Conservation (phyloP, 2,329 filamentous ascomycete species). For the Sclerotiophoma versabilis region DNA sequence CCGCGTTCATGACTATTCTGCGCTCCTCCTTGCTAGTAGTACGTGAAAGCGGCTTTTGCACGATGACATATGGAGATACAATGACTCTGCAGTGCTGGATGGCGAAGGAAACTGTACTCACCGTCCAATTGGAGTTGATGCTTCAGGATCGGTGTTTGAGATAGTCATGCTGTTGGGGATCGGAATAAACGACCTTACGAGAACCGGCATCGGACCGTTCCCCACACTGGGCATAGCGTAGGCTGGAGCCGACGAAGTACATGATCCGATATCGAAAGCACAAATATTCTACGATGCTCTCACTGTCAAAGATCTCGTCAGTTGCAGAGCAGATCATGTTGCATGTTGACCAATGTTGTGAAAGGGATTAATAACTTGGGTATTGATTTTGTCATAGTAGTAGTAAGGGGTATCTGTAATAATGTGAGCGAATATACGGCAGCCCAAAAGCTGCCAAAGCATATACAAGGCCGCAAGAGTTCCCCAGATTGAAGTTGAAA, state of each 20-base stretch:
- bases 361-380: not conserved
- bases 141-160: conserved; percentile 5
- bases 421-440: conserved; percentile 1
- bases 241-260: not conserved
- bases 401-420: conserved; percentile 20
- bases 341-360: too few species aligned
- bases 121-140: conserved; percentile 6
- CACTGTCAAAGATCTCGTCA: too few species aligned
- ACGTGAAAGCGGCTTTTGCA: not conserved
- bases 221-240: not conserved
- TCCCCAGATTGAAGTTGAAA: not conserved
- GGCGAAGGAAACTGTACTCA: not conserved
- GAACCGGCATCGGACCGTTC: conserved; percentile 13
- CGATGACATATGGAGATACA: too few species aligned
- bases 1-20: not conserved
- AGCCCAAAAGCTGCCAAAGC: conserved; percentile 2
- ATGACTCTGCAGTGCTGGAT: not conserved
- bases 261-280: not conserved
- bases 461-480: conserved; percentile 1
- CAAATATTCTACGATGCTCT: too few species aligned
- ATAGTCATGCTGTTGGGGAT: not conserved
- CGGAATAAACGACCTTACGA: conserved; percentile 1
- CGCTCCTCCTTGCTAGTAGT: not conserved
- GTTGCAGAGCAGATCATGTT: too few species aligned
- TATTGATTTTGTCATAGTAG: conserved; percentile 4